Conservation (phyloP, 208 protist genomes). For the Trypanosoma brucei region DNA sequence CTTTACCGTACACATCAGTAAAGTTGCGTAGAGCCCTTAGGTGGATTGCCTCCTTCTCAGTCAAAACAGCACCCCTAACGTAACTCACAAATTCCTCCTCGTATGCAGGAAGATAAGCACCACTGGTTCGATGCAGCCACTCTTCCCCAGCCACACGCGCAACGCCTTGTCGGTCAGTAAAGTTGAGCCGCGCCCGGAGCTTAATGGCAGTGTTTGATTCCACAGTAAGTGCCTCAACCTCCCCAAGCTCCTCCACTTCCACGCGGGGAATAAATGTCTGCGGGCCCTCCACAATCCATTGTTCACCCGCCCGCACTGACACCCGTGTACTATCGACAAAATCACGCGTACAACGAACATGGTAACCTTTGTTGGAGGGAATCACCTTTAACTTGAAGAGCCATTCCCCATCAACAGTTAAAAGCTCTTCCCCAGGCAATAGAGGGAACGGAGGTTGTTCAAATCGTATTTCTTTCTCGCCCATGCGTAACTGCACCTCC, state of each 20-base stretch:
- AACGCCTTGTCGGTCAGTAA: constrained; percentile 66
- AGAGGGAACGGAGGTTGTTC: constrained; percentile 90
- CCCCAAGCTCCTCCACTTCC: constrained; percentile 74
- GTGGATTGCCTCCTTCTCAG: constrained; percentile 70
- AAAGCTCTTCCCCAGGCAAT: constrained; percentile 83
- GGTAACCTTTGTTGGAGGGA: constrained; percentile 69
- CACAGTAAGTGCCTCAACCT: constrained; percentile 68
- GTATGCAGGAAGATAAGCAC: constrained; percentile 86
- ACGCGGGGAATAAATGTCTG: constrained; percentile 87
- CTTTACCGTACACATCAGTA: constrained; percentile 76
- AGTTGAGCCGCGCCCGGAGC: constrained; percentile 67
- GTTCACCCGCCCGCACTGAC: constrained; percentile 62
- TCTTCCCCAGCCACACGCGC: constrained; percentile 73
- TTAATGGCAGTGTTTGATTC: constrained; percentile 82
- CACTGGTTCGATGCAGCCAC: constrained; percentile 80
- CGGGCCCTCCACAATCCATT: constrained; percentile 91
- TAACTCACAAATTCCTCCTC: constrained; percentile 77
- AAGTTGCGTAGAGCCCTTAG: constrained; percentile 74
- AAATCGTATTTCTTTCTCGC: constrained; percentile 90
- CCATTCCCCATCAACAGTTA: constrained; percentile 24
- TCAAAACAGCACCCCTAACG: constrained; percentile 78
- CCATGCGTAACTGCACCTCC: constrained; percentile 84
- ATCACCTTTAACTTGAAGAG: constrained; percentile 77
- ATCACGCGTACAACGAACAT: constrained; percentile 81
- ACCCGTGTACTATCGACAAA: constrained; percentile 29